Evolutionary conservation across 345 rosid species (phyloP).

Genomic region (Aquilaria yunnanensis): DNA sequence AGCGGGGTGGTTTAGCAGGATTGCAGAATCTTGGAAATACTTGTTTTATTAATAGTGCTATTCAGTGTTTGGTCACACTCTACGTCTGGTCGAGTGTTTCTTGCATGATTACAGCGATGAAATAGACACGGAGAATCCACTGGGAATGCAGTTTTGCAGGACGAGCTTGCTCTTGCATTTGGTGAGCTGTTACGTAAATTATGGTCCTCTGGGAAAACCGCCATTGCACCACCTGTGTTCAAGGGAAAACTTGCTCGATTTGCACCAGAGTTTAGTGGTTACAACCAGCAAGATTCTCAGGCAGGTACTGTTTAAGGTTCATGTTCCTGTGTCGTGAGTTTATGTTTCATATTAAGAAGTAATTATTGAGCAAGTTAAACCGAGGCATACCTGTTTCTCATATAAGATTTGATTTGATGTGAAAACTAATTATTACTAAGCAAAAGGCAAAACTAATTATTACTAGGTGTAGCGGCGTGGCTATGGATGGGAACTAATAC

Average conservation of each 20-base stretch:
- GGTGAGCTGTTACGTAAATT: constrained; percentile 80
- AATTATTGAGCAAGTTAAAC: too few species aligned
- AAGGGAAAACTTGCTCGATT: constrained; percentile 81
- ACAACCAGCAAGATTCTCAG: constrained; percentile 97
- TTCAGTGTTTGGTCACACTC: constrained; percentile 94
- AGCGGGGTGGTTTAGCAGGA: constrained; percentile 77
- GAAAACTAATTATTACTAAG: too few species aligned
- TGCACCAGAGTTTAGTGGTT: constrained; percentile 97
- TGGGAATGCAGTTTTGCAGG: constrained; percentile 85
- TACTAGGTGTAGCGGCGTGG: too few species aligned
- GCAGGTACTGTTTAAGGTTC: constrained; percentile 25
- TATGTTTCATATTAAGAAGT: too few species aligned
- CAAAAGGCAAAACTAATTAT: too few species aligned
- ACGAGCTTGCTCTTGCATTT: constrained; percentile 85
- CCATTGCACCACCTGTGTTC: constrained; percentile 69
- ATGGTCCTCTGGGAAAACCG: constrained; percentile 66
- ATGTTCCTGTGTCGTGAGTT: too few species aligned
- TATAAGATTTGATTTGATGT: too few species aligned
- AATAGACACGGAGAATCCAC: constrained; percentile 71
- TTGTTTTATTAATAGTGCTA: constrained; percentile 92
- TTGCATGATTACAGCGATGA: constrained; percentile 71
- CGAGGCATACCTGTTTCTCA: too few species aligned
- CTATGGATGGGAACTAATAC: too few species aligned
- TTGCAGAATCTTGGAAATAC: constrained; percentile 93
- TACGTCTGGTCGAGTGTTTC: constrained; percentile 74